These are phyloP conservation scores for Capsicum baccatum DNA, from an alignment of 257 asterid species.

Conservation along the genomic window DNA sequence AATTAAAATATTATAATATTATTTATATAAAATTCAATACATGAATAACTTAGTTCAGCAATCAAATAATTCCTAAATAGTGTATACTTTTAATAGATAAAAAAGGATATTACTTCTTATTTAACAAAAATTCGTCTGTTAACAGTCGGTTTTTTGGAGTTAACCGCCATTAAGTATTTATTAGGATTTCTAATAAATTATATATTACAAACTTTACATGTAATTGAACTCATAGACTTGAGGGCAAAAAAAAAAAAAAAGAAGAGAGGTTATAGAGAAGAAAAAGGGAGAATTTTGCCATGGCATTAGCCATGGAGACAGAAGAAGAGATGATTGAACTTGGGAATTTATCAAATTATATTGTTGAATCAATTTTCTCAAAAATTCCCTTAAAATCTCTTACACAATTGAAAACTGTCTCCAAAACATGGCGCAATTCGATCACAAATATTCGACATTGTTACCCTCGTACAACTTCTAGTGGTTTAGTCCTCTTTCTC, in stretches of 20 bases:
- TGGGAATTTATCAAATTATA: constrained; percentile 16
- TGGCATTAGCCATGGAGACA: constrained; percentile 1
- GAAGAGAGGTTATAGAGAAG: background rate
- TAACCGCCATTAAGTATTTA: background rate
- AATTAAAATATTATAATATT: no score
- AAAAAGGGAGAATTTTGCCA: background rate
- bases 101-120: no score
- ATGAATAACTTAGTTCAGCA: no score
- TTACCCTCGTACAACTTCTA: constrained; percentile 32
- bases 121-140: no score
- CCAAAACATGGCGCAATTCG: constrained; percentile 33
- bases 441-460: constrained; percentile 28
- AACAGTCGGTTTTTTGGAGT: no score
- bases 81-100: no score
- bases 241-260: background rate
- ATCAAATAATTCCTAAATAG: no score
- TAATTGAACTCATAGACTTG: background rate
- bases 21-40: no score
- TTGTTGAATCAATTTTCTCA: constrained; percentile 33
- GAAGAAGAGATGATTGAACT: background rate
- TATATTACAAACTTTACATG: no score
- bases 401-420: constrained; percentile 28
- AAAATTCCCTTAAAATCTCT: constrained; percentile 36
- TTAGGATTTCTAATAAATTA: background rate
- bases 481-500: constrained; percentile 25